phyloP scores from a whole-genome alignment of 441 rosid genomes.

The Omphalea diandra region DNA sequence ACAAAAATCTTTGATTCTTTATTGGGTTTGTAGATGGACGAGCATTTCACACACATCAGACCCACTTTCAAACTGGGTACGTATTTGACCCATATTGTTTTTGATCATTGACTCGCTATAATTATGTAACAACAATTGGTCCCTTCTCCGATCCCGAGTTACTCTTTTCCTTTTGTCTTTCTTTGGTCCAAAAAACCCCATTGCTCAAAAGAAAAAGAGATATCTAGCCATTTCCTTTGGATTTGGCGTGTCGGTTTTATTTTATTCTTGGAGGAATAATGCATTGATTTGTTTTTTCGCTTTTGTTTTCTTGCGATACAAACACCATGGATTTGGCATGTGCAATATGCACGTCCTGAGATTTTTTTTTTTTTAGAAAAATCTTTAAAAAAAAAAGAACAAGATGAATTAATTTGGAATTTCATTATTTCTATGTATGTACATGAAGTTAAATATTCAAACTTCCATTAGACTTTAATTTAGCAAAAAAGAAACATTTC shows the following conservation, averaged over 20 bases:
- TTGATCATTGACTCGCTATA: constrained; percentile 32
- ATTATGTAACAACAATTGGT: neutral
- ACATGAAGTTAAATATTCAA: no score
- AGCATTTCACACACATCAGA: constrained; percentile 16
- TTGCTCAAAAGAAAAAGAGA: constrained; percentile 7
- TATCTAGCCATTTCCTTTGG: neutral
- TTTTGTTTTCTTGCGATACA: neutral
- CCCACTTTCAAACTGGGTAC: constrained; percentile 32
- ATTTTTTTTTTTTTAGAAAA: no score
- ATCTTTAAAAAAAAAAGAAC: no score
- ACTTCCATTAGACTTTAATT: no score
- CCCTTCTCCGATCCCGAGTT: constrained; percentile 80
- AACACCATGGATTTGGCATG: no score
- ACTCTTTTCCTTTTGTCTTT: constrained; percentile 39
- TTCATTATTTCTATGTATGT: no score
- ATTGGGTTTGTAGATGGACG: constrained; percentile 37
- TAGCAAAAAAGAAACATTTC: no score
- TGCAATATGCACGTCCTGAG: neutral
- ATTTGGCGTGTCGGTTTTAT: neutral
- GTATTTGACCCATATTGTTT: constrained; percentile 24
- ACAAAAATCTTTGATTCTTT: no score
- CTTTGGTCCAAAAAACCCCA: constrained; percentile 32
- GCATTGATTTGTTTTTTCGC: neutral
- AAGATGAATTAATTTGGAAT: no score
- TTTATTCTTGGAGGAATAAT: constrained; percentile 1